A percentile compares a stretch with the other conserved stretches of the same genome.
Conservation (phyloP, 768 basidiomycete species). For the Russula abietina region DNA sequence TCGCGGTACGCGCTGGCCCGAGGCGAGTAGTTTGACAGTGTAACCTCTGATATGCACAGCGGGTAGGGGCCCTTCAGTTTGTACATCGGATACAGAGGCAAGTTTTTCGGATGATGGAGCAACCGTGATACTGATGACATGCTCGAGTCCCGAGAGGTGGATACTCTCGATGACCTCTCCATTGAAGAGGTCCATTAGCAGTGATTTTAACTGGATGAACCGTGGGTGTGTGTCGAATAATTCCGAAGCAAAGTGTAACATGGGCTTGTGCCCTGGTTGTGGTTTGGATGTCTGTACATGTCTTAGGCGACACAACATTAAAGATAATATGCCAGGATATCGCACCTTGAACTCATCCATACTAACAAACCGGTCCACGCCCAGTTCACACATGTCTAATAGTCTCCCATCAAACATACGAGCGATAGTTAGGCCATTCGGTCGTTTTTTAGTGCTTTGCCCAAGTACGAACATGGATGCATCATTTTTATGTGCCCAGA, state of each 20-base stretch:
- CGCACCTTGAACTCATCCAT: constrained; percentile 84
- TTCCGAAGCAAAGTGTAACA: constrained; percentile 94
- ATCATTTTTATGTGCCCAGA: constrained; percentile 93
- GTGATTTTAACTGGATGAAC: constrained; percentile 85
- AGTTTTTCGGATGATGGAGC: constrained; percentile 56
- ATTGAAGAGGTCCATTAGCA: constrained; percentile 88
- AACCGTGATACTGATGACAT: constrained; percentile 78
- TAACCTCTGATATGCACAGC: constrained; percentile 87
- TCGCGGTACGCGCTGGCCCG: constrained; percentile 74
- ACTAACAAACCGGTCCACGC: constrained; percentile 71
- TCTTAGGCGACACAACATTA: background rate
- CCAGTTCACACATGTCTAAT: constrained; percentile 93
- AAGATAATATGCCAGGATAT: constrained; percentile 6
- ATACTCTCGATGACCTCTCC: constrained; percentile 80
- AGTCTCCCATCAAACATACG: constrained; percentile 82
- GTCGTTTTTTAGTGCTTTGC: constrained; percentile 90
- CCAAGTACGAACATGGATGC: constrained; percentile 87
- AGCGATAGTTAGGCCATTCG: constrained; percentile 77
- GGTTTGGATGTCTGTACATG: constrained; percentile 70
- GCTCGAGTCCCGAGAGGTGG: constrained; percentile 76
- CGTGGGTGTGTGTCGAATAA: constrained; percentile 93
- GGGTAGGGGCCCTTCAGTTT: constrained; percentile 45
- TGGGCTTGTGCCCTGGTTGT: constrained; percentile 81
- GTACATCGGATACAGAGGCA: constrained; percentile 37
- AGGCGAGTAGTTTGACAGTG: constrained; percentile 63